A percentile compares a stretch with the other conserved stretches of the same genome.
These are phyloP conservation scores for Penicillium argentinense DNA, from an alignment of 495 filamentous ascomycete genomes.

Conservation along the genomic window DNA sequence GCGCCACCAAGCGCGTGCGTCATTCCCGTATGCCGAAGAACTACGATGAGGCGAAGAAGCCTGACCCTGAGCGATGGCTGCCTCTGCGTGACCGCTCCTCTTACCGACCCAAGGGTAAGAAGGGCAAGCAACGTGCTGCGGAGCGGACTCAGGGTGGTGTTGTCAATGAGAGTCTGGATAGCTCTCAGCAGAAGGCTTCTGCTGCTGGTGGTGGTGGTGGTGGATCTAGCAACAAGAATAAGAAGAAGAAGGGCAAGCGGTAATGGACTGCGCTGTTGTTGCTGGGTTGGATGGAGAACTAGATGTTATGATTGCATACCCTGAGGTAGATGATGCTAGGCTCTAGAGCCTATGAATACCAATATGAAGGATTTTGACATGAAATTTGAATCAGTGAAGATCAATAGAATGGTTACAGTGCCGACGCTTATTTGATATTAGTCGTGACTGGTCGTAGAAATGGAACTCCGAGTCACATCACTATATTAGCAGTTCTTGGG, in stretches of 20 bases:
- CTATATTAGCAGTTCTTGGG: no score
- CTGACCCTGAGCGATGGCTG: conserved; percentile 91
- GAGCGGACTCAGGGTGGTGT: conserved; percentile 84
- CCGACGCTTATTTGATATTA: no score
- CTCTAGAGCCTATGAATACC: no score
- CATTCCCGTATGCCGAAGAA: conserved; percentile 75
- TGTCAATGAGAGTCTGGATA: conserved; percentile 67
- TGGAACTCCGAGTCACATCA: no score
- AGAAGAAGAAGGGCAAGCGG: conserved; percentile 77
- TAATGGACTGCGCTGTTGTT: conserved; percentile 19
- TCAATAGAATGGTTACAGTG: no score
- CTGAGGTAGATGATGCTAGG: no score
- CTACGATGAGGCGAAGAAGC: conserved; percentile 69
- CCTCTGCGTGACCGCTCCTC: conserved; percentile 83
- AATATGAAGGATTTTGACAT: no score
- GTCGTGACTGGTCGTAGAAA: no score
- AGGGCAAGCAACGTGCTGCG: conserved; percentile 77
- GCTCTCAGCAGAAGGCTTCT: conserved; percentile 48
- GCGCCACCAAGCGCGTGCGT: conserved; percentile 62
- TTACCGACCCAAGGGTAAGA: conserved; percentile 87
- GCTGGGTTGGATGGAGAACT: no score
- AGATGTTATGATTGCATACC: no score
- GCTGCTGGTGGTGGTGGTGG: conserved; percentile 36
- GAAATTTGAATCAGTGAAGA: no score
- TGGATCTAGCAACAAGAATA: conserved; percentile 58